Evolutionary conservation across 495 filamentous ascomycete genomes (phyloP).

Genomic region (Aspergillus saccharolyticus): DNA sequence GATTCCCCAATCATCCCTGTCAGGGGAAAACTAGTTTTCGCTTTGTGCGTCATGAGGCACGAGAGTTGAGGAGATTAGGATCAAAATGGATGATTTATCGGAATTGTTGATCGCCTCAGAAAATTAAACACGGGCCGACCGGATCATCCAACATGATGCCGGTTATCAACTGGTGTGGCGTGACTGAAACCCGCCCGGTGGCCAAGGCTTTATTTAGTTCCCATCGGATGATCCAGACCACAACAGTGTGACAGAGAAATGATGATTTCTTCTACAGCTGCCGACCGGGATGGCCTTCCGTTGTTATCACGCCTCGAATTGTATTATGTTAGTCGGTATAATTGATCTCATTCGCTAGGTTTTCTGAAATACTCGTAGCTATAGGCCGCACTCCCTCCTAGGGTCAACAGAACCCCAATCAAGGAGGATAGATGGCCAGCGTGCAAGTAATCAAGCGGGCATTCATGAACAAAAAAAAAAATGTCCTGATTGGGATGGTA

Average conservation of each 20-base stretch:
- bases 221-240: slow-evolving; percentile 1
- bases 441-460: background rate
- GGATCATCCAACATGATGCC: background rate
- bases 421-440: background rate
- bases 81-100: background rate
- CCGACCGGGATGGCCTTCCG: background rate
- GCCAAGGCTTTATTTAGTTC: background rate
- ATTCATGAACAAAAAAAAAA: too few species aligned
- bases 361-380: background rate
- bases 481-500: background rate
- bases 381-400: background rate
- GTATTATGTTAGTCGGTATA: background rate
- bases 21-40: too few species aligned
- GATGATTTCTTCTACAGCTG: background rate
- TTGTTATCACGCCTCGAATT: background rate
- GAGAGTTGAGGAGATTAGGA: background rate
- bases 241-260: background rate
- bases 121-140: background rate
- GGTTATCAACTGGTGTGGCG: slow-evolving; percentile 1
- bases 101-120: background rate
- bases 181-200: background rate
- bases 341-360: background rate
- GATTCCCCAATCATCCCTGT: too few species aligned
- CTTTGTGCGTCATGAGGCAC: background rate
- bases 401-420: background rate